These are phyloP conservation scores for Chlamydomonas sphaeroides DNA, from an alignment of 139 green algal species.

Conservation along the genomic window DNA sequence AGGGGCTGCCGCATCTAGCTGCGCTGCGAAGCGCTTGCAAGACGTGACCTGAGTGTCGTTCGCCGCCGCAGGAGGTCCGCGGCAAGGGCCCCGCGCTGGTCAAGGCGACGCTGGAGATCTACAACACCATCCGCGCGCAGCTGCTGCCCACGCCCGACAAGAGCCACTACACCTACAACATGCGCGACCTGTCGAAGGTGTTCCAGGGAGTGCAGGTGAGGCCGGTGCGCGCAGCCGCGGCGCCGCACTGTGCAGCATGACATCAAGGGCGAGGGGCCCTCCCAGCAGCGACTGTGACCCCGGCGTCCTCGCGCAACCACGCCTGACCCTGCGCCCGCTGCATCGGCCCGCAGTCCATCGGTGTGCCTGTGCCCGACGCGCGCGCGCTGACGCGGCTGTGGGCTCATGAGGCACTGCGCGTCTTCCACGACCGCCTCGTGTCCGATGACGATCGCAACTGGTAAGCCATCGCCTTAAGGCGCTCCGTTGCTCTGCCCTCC, in stretches of 20 bases:
- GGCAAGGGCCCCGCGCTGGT: slow-evolving; percentile 63
- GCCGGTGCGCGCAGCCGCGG: no score
- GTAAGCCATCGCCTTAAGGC: no score
- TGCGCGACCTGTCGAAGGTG: slow-evolving; percentile 80
- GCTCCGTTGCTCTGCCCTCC: no score
- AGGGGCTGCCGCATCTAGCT: no score
- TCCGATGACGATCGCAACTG: slow-evolving; percentile 74
- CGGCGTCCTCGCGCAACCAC: no score
- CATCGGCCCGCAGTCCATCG: slow-evolving; percentile 43
- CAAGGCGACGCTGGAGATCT: slow-evolving; percentile 68
- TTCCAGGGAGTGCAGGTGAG: slow-evolving; percentile 56
- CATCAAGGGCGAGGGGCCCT: no score
- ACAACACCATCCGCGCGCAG: slow-evolving; percentile 66
- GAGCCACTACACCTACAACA: slow-evolving; percentile 88
- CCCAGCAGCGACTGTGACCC: no score
- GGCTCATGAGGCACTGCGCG: slow-evolving; percentile 69
- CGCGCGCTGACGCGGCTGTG: slow-evolving; percentile 66
- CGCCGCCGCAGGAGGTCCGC: slow-evolving; percentile 23
- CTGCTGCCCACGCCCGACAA: slow-evolving; percentile 77
- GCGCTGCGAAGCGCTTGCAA: no score
- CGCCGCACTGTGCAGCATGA: no score
- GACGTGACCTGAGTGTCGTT: no score
- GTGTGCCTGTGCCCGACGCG: slow-evolving; percentile 54
- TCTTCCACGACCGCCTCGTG: slow-evolving; percentile 76
- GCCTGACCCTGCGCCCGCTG: no score